phyloP scores from a whole-genome alignment of 78 protist genomes.

The Dictyostelium purpureum region DNA sequence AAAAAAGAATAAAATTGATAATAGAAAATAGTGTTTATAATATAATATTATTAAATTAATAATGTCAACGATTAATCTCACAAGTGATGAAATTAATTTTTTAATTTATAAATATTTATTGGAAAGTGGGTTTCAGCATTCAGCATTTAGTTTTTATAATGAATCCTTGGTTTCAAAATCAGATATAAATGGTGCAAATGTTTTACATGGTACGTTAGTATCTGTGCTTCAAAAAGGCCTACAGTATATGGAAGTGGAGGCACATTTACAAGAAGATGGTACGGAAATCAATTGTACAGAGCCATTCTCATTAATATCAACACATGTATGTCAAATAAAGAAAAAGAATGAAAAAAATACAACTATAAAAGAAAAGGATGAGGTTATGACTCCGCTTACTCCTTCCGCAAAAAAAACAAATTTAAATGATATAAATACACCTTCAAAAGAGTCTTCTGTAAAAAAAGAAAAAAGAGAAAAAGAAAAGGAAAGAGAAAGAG shows the following conservation, averaged over 20 bases:
- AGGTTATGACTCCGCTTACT: not conserved
- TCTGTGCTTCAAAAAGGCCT: slow-evolving; percentile 95
- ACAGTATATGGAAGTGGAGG: slow-evolving; percentile 95
- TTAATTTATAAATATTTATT: slow-evolving; percentile 92
- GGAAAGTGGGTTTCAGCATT: slow-evolving; percentile 95
- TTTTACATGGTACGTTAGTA: slow-evolving; percentile 94
- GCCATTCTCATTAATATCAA: slow-evolving; percentile 67
- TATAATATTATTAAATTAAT: not conserved
- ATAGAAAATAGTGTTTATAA: too few relatives aligned
- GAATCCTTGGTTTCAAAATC: slow-evolving; percentile 84
- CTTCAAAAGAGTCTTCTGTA: not conserved
- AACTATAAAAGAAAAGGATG: slow-evolving; percentile 10
- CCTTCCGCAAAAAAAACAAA: not conserved
- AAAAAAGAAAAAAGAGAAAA: not conserved
- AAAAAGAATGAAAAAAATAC: slow-evolving; percentile 27
- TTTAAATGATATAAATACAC: not conserved
- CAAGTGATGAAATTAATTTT: slow-evolving; percentile 94
- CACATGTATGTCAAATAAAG: slow-evolving; percentile 64
- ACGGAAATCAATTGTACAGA: slow-evolving; percentile 82
- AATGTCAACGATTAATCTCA: slow-evolving; percentile 35
- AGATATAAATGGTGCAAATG: slow-evolving; percentile 75
- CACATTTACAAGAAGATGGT: slow-evolving; percentile 89
- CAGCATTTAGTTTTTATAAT: slow-evolving; percentile 94
- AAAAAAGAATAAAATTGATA: too few relatives aligned
- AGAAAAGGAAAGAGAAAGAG: slow-evolving; percentile 33